Percentiles rank a stretch among this genome's conserved stretches.
Conservation (phyloP, 345 rosid genomes). For the Citrus maxima region DNA sequence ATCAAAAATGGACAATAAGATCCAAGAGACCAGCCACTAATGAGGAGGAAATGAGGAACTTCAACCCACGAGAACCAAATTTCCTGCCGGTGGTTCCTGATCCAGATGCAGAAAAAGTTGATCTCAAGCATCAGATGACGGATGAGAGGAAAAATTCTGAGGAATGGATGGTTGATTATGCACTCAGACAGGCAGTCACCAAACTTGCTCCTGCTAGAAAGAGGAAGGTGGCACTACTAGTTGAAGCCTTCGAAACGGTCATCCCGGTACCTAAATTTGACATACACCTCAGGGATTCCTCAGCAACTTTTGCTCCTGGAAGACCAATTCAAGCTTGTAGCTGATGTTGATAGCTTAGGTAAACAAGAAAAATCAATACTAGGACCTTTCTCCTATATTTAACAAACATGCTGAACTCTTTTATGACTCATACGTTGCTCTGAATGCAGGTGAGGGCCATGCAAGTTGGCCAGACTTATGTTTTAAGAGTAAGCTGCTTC, state of each 20-base stretch:
- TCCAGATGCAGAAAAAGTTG: slow-evolving; percentile 66
- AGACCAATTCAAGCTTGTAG: slow-evolving; percentile 72
- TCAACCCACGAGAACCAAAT: slow-evolving; percentile 84
- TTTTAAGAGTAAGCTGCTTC: not conserved
- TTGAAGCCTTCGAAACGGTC: slow-evolving; percentile 90
- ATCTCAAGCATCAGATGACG: slow-evolving; percentile 67
- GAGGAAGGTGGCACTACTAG: slow-evolving; percentile 86
- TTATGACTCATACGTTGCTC: not conserved
- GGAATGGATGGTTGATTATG: slow-evolving; percentile 94
- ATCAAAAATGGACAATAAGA: slow-evolving; percentile 38
- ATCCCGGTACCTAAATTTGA: slow-evolving; percentile 46
- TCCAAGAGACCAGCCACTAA: slow-evolving; percentile 26
- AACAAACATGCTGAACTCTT: too few relatives aligned
- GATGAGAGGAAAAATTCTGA: slow-evolving; percentile 74
- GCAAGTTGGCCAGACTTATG: not conserved
- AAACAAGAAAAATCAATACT: slow-evolving; percentile 9
- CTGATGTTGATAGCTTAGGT: slow-evolving; percentile 33
- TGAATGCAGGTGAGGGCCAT: slow-evolving; percentile 13
- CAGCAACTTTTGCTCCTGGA: slow-evolving; percentile 41
- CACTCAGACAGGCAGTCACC: slow-evolving; percentile 70
- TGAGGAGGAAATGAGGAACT: slow-evolving; percentile 37
- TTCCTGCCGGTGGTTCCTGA: slow-evolving; percentile 58
- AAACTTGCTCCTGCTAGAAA: slow-evolving; percentile 76
- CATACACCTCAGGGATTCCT: slow-evolving; percentile 31
- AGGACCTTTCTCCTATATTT: not conserved